Base-by-base conservation (phyloP, 1,284 basidiomycete genomes). In the Sanghuangporus baumii region DNA sequence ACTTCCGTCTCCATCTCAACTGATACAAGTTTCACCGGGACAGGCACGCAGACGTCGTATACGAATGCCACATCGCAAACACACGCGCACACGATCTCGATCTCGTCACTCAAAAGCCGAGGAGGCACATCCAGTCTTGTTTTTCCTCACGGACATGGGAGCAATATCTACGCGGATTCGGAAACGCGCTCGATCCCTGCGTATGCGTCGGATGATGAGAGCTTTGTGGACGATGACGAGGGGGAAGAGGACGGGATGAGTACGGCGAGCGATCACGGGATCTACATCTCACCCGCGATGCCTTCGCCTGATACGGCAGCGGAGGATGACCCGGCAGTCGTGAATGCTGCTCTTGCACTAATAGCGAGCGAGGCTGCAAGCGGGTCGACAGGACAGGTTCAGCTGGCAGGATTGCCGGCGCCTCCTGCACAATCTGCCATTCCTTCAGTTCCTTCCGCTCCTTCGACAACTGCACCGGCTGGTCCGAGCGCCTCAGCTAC, bases 241-340 rank as follows among this genome's bases (percentile, higher is more conserved):
- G 57, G 51, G 6, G 61, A 59, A 3, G 61, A 57, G 26, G 51
- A 55, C 26, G 52, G 23, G 18, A 34, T 36, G 52, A 46, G 41
- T 23, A 59, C 41, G 11, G 57, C 57, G 31, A 60, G 51, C 37
- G 62, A 63, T 12, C 58, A 57, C 31, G 62, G 62, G 52, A 64
- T 64, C 37, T 64, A 64, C 37, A 55, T 64, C 41, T 64, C 62
- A 31, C 62, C 62, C 7, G 47, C 46, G 31, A 54, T 54, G 48
- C 38, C 57, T 14, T 46, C 61, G 12, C 61, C 61, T 4, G 61
- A 63, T 3, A 55, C 54, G 9, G 55, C 56, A 20, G 57, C 50
- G 6, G 61, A 58, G 41, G 51, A 52, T 18, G 61, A 63, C 31
- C 57, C 61, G 8, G 57, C 56, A 6, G 61, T 58, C 7, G 56